These are phyloP conservation scores for Chlorencoelia australis DNA, from an alignment of 2,329 filamentous ascomycete genomes.

Conservation along the genomic window DNA sequence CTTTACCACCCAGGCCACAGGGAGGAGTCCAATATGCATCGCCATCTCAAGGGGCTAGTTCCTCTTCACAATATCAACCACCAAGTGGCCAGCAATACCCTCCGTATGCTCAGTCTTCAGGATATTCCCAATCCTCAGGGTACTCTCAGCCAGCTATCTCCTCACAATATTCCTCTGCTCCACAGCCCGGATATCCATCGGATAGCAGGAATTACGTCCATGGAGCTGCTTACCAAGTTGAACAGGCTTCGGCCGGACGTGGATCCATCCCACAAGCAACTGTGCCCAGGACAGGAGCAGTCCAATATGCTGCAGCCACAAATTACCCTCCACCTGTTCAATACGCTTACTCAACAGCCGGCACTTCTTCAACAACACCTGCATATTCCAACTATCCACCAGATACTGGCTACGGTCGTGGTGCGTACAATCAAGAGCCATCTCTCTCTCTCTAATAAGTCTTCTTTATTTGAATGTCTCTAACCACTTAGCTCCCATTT, in stretches of 20 bases:
- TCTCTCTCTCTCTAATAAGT: slow-evolving; percentile 11
- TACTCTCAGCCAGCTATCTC: slow-evolving; percentile 11
- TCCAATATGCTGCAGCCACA: slow-evolving; percentile 9
- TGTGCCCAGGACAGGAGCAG: slow-evolving; percentile 10
- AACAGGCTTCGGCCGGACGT: slow-evolving; percentile 10
- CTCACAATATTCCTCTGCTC: slow-evolving; percentile 6
- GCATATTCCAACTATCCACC: slow-evolving; percentile 32
- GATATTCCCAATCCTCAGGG: slow-evolving; percentile 18
- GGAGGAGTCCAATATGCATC: slow-evolving; percentile 15
- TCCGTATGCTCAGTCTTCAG: slow-evolving; percentile 18
- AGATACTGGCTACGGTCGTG: slow-evolving; percentile 49
- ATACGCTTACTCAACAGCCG: slow-evolving; percentile 26
- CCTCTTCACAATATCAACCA: slow-evolving; percentile 5
- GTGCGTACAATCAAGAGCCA: slow-evolving; percentile 38
- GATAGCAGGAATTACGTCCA: slow-evolving; percentile 23
- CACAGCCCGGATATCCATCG: slow-evolving; percentile 11
- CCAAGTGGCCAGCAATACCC: slow-evolving; percentile 11
- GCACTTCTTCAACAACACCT: slow-evolving; percentile 27
- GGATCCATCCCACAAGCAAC: slow-evolving; percentile 8
- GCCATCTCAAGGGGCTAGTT: slow-evolving; percentile 9
- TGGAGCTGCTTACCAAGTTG: slow-evolving; percentile 20
- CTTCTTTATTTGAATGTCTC: slow-evolving; percentile 17
- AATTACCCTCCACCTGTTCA: slow-evolving; percentile 13
- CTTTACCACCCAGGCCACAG: slow-evolving; percentile 15
- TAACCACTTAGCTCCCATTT: slow-evolving; percentile 25